Evolutionary conservation across 176 grass and related monocot species (phyloP).

Genomic region (Puya raimondii): DNA sequence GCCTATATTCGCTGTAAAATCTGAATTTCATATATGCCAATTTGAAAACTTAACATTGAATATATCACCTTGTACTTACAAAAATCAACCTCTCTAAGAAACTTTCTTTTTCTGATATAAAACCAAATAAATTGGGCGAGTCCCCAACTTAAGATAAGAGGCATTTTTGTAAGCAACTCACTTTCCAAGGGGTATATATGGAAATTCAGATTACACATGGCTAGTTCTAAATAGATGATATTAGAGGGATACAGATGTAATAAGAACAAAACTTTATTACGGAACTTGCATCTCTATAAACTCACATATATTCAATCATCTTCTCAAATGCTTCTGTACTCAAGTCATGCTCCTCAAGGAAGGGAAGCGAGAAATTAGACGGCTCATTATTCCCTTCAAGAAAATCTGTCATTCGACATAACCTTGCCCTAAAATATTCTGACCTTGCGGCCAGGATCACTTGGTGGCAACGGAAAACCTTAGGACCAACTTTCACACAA

Average conservation of each 20-base stretch:
- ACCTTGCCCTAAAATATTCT: constrained; percentile 87
- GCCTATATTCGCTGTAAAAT: no score
- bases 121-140: no score
- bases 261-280: neutral
- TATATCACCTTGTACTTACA: neutral
- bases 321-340: constrained; percentile 89
- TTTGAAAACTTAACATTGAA: constrained; percentile 1
- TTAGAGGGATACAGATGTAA: no score
- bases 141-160: no score
- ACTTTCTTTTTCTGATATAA: no score
- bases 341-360: constrained; percentile 86
- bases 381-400: constrained; percentile 45
- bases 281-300: neutral
- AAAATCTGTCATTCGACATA: constrained; percentile 69
- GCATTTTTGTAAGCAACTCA: no score
- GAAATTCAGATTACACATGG: no score
- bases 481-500: constrained; percentile 68
- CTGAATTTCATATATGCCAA: no score
- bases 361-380: constrained; percentile 29
- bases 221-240: no score
- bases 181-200: no score
- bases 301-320: constrained; percentile 98
- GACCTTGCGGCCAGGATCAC: constrained; percentile 87
- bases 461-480: constrained; percentile 68
- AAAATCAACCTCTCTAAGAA: no score